A percentile compares a stretch with the other conserved stretches of the same genome.
Evolutionary conservation across 441 rosid genomes (phyloP).

Genomic region (Bocquillonia castaneifolia): DNA sequence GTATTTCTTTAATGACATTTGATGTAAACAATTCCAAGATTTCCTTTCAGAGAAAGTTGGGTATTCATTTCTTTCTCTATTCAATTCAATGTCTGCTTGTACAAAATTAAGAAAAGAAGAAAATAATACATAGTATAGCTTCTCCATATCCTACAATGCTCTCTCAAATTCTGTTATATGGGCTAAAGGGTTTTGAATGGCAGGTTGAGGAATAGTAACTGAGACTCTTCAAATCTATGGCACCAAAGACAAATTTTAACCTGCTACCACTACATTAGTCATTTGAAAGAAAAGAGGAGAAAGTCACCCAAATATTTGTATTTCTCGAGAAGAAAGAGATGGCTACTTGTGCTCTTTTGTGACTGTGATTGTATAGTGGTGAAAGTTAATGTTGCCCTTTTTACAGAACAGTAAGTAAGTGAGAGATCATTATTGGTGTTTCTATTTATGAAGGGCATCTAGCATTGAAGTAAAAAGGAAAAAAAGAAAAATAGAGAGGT

Average conservation of each 20-base stretch:
- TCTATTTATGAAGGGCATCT: background rate
- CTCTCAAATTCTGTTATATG: background rate
- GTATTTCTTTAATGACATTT: constrained; percentile 5
- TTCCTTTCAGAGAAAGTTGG: constrained; percentile 20
- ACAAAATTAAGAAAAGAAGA: constrained; percentile 1
- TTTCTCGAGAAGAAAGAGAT: too few species aligned
- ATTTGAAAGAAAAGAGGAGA: background rate
- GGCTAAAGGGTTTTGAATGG: background rate
- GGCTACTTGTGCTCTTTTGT: background rate
- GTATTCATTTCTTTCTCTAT: constrained; percentile 19
- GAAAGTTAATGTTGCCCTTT: background rate
- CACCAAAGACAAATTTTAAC: too few species aligned
- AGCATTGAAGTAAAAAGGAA: background rate
- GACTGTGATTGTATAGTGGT: background rate
- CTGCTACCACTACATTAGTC: too few species aligned
- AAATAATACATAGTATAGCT: background rate
- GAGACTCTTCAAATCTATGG: background rate
- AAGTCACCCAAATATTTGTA: too few species aligned
- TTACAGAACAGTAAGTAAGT: background rate
- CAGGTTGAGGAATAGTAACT: background rate
- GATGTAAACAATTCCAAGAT: background rate
- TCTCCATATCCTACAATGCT: background rate
- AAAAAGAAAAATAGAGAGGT: too few species aligned
- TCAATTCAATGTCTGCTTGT: constrained; percentile 24
- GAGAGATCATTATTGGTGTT: background rate